Evolutionary conservation across 768 basidiomycete species (phyloP).

Genomic region (Pulveroboletus sp.): DNA sequence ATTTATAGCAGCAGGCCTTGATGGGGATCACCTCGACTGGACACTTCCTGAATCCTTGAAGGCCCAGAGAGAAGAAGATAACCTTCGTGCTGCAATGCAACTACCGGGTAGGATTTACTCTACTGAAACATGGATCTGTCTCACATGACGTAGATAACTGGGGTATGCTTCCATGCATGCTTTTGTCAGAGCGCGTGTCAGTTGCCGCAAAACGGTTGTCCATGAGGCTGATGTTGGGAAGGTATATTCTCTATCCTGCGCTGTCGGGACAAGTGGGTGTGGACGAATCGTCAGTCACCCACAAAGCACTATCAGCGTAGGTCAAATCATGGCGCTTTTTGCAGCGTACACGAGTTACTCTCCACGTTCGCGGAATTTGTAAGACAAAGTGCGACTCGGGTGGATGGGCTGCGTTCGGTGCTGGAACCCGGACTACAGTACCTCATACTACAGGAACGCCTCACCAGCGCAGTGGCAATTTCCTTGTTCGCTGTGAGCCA

Average conservation of each 20-base stretch:
- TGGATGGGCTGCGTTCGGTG: constrained; percentile 8
- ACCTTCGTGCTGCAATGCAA: constrained; percentile 56
- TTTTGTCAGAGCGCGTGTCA: constrained; percentile 49
- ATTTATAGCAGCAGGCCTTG: constrained; percentile 27
- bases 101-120: constrained; percentile 49
- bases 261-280: constrained; percentile 12
- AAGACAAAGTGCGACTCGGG: constrained; percentile 14
- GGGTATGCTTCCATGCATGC: constrained; percentile 39
- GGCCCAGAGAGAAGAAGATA: constrained; percentile 45
- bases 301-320: background rate
- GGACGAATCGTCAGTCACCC: constrained; percentile 20
- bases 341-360: constrained; percentile 11
- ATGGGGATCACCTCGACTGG: constrained; percentile 5
- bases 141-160: constrained; percentile 44
- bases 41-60: constrained; percentile 28
- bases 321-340: constrained; percentile 1
- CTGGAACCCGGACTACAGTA: constrained; percentile 4
- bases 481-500: constrained; percentile 34
- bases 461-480: constrained; percentile 33
- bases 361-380: constrained; percentile 19
- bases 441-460: constrained; percentile 25
- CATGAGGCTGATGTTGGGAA: constrained; percentile 50
- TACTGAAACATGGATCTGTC: background rate
- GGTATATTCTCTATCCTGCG: constrained; percentile 48
- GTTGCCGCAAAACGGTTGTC: constrained; percentile 58